phyloP scores from a whole-genome alignment of 2,329 filamentous ascomycete genomes.

The Emergomyces africanus region DNA sequence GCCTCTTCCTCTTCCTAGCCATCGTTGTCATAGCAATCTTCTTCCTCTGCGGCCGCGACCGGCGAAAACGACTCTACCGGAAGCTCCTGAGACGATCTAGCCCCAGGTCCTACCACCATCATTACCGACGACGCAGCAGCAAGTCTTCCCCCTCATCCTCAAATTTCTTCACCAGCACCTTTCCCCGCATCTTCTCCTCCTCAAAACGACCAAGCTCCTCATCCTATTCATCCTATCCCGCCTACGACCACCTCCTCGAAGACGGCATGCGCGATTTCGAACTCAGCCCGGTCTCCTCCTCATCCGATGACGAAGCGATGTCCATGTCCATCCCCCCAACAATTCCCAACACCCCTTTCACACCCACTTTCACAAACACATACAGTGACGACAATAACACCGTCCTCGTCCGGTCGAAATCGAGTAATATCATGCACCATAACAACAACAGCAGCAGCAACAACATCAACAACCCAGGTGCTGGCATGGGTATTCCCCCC shows the following conservation, averaged over 20 bases:
- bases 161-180: background rate
- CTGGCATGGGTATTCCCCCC: background rate
- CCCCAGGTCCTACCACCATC: constrained; percentile 20
- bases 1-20: constrained; percentile 64
- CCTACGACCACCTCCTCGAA: constrained; percentile 78
- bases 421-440: constrained; percentile 5
- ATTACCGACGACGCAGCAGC: constrained; percentile 28
- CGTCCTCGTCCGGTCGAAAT: constrained; percentile 10
- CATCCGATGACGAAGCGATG: constrained; percentile 50
- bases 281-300: constrained; percentile 53
- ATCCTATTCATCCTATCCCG: constrained; percentile 13
- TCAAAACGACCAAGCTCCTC: constrained; percentile 21
- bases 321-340: constrained; percentile 15
- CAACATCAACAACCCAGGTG: background rate
- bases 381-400: background rate
- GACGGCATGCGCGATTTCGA: constrained; percentile 68
- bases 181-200: background rate
- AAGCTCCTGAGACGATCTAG: constrained; percentile 32
- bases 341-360: background rate
- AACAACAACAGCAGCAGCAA: background rate
- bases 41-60: constrained; percentile 67
- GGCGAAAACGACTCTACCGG: constrained; percentile 49
- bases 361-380: background rate
- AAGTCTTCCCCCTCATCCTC: constrained; percentile 21
- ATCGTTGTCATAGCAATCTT: constrained; percentile 57